Percentiles rank a stretch among this genome's conserved stretches.
These are phyloP conservation scores for Albatrellus sp. DNA, from an alignment of 1,284 basidiomycete species.

Conservation along the genomic window DNA sequence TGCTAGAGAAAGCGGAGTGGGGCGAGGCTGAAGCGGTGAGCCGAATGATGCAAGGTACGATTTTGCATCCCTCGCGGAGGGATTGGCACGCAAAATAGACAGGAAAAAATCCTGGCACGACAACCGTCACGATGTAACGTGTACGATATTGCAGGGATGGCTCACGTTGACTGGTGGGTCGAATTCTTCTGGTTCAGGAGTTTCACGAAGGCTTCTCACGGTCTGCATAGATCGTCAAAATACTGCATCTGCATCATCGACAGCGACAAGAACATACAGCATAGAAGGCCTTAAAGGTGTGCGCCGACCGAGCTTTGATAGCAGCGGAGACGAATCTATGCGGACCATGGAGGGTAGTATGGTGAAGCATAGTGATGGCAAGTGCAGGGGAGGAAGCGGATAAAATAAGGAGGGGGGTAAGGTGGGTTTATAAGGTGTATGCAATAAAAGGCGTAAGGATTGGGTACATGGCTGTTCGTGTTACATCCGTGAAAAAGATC, in stretches of 20 bases:
- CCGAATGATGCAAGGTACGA: slow-evolving; percentile 85
- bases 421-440: no score
- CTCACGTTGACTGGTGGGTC: slow-evolving; percentile 41
- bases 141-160: neutral
- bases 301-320: slow-evolving; percentile 5
- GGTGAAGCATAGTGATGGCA: slow-evolving; percentile 6
- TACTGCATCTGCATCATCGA: neutral
- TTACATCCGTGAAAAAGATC: neutral
- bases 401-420: no score
- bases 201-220: slow-evolving; percentile 30
- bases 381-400: neutral
- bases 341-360: slow-evolving; percentile 9
- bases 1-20: slow-evolving; percentile 15
- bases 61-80: slow-evolving; percentile 83
- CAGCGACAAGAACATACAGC: slow-evolving; percentile 29
- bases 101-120: slow-evolving; percentile 83
- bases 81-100: slow-evolving; percentile 87
- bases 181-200: slow-evolving; percentile 30
- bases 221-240: slow-evolving; percentile 24
- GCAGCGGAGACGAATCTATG: slow-evolving; percentile 10
- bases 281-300: slow-evolving; percentile 44
- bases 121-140: slow-evolving; percentile 5
- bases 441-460: neutral
- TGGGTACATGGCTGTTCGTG: no score
- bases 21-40: slow-evolving; percentile 28